phyloP scores from a whole-genome alignment of 2,329 filamentous ascomycete species.

The Ophiostoma perfectum region DNA sequence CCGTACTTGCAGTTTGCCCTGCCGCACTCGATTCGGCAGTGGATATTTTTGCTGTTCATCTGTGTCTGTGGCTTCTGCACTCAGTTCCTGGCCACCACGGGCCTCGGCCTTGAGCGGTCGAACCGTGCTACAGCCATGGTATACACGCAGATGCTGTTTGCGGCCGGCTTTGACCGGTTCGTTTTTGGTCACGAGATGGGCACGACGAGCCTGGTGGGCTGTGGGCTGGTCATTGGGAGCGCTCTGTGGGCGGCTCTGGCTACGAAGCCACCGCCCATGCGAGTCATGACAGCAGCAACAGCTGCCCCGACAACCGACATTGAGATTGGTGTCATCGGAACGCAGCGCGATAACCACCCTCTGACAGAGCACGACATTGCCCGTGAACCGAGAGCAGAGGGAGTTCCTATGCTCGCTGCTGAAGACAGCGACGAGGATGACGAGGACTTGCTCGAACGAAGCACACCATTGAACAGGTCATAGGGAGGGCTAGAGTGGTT shows the following conservation, averaged over 20 bases:
- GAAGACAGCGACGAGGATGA: slow-evolving; percentile 23
- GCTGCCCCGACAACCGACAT: slow-evolving; percentile 32
- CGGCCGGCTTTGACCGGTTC: slow-evolving; percentile 47
- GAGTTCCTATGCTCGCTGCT: slow-evolving; percentile 39
- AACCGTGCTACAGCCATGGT: slow-evolving; percentile 55
- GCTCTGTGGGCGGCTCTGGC: slow-evolving; percentile 42
- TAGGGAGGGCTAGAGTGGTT: too few relatives aligned
- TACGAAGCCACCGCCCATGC: slow-evolving; percentile 24
- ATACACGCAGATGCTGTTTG: slow-evolving; percentile 55
- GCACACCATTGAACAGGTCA: neutral
- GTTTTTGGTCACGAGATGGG: slow-evolving; percentile 50
- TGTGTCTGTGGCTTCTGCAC: slow-evolving; percentile 72
- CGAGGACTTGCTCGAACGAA: slow-evolving; percentile 17
- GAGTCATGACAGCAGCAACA: slow-evolving; percentile 28
- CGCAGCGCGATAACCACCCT: neutral
- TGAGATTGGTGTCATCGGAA: slow-evolving; percentile 29
- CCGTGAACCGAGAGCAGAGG: slow-evolving; percentile 31
- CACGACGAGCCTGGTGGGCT: slow-evolving; percentile 45
- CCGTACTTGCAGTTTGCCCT: slow-evolving; percentile 43
- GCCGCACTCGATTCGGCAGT: slow-evolving; percentile 47
- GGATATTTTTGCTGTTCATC: slow-evolving; percentile 62
- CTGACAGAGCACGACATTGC: neutral
- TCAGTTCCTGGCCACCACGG: slow-evolving; percentile 79
- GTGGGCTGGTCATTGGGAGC: slow-evolving; percentile 49
- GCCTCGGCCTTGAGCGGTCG: slow-evolving; percentile 62